Base-by-base conservation (phyloP, 2,329 filamentous ascomycete genomes). In the Podosphaera aphanis region DNA sequence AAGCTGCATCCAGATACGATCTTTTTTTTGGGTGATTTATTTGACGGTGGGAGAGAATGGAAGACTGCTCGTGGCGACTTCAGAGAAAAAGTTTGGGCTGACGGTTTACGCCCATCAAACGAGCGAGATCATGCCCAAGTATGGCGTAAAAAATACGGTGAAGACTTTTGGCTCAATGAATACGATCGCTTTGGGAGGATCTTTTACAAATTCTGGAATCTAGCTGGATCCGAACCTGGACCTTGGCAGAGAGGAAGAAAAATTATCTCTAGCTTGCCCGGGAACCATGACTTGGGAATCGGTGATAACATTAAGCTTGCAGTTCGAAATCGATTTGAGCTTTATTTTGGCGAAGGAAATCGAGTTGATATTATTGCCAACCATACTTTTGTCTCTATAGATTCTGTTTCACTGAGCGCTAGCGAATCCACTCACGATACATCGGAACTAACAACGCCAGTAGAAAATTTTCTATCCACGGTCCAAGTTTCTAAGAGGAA, bases 41-140 rank as follows among this genome's bases (percentile, higher is more conserved):
- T 98, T 56, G 90, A 98, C 58, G 90, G 90, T 3, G 90, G 90
- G 7, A 73, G 90, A 53, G 90, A 98, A 65, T 98, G 90, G 90
- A 80, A 78, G 53, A 88, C 86, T 11, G 65, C 62, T 2, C 67
- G 67, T 20, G 78, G 73, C 38, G 61, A 68, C 40, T 74, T 74
- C 2, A 18, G 23, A 20, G 74, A 79, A 51, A 71, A 72, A 1
- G 64, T 66, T 50, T 78, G 74, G 74, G 68, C 68, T 19, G 62
- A 62, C 25, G 63, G 62, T 2, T 65, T 67, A 36, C 63, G 69
- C 18, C 70, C 73, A 1, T 61, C 63, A 5, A 59, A 64, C 33
- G 74, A 79, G 57, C 60, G 66, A 52, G 64, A 65, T 37, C 64
- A 66, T 49, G 59, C 83, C 0, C 74, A 81, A 55, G 66, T 70